Conservation (phyloP, 352 stramenopile species). For the Phytophthora agathidicida region DNA sequence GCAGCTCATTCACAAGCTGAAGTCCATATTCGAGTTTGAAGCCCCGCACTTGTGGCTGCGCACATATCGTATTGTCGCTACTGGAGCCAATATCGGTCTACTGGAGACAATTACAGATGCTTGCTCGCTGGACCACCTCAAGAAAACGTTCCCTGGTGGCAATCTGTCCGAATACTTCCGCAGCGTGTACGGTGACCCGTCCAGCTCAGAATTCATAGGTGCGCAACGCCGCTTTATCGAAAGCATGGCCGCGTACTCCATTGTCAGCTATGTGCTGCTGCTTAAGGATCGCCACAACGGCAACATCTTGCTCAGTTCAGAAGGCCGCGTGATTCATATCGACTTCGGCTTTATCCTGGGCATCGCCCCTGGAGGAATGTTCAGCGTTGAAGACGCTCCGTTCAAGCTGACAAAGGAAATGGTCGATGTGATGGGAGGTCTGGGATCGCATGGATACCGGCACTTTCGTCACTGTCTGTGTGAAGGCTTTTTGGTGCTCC, state of each 20-base stretch:
- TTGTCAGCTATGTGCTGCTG: constrained; percentile 97
- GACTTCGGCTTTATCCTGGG: constrained; percentile 99
- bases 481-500: constrained; percentile 94
- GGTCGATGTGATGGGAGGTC: constrained; percentile 95
- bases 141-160: constrained; percentile 92
- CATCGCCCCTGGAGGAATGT: constrained; percentile 97
- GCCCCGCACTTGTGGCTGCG: constrained; percentile 92
- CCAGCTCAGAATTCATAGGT: constrained; percentile 45
- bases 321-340: constrained; percentile 98
- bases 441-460: constrained; percentile 86
- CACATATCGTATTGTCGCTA: constrained; percentile 96
- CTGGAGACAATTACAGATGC: constrained; percentile 96
- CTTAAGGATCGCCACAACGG: constrained; percentile 99
- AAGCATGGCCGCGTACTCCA: constrained; percentile 96
- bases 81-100: constrained; percentile 92
- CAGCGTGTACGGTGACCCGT: constrained; percentile 53
- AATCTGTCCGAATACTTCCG: constrained; percentile 93
- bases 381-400: constrained; percentile 97
- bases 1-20: constrained; percentile 96
- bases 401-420: constrained; percentile 99
- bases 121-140: constrained; percentile 96
- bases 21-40: constrained; percentile 94
- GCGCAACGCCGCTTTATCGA: constrained; percentile 95
- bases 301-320: constrained; percentile 97
- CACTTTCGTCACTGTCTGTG: constrained; percentile 93